Evolutionary conservation across 2,329 filamentous ascomycete species (phyloP).

Genomic region (Alternaria ethzedia): DNA sequence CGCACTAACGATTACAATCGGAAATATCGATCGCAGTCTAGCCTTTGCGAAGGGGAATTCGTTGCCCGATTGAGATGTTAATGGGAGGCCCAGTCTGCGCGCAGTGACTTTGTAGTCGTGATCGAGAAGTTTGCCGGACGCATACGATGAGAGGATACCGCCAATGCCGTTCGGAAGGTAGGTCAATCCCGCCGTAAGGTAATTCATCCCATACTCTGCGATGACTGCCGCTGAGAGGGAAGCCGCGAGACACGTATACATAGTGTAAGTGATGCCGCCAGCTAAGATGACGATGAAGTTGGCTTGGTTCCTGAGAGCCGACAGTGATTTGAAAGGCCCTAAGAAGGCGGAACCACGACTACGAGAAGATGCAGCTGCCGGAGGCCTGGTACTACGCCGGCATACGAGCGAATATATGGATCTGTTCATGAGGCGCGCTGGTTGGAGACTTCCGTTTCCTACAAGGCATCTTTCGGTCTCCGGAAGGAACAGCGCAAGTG

Average conservation of each 20-base stretch:
- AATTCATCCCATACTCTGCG: not conserved
- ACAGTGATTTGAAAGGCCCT: not conserved
- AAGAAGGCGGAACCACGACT: not conserved
- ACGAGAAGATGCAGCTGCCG: not conserved
- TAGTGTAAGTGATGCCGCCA: not conserved
- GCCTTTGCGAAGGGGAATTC: not conserved
- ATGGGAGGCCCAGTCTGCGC: not conserved
- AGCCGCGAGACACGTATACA: not conserved
- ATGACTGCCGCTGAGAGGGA: not conserved
- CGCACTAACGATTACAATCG: not conserved
- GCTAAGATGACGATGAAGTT: not conserved
- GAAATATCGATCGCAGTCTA: not conserved
- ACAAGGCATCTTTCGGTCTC: not conserved
- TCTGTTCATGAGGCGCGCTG: not conserved
- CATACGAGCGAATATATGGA: not conserved
- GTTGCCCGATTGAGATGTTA: not conserved
- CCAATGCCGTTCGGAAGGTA: not conserved
- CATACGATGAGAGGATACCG: not conserved
- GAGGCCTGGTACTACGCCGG: not conserved
- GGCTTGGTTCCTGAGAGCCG: not conserved
- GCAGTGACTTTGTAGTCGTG: not conserved
- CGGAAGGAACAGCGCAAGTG: not conserved
- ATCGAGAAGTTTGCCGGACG: not conserved
- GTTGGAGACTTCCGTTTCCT: not conserved
- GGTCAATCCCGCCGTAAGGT: not conserved